These are phyloP conservation scores for Stephania yunnanensis DNA, from an alignment of 164 flowering plant genomes.

Conservation along the genomic window DNA sequence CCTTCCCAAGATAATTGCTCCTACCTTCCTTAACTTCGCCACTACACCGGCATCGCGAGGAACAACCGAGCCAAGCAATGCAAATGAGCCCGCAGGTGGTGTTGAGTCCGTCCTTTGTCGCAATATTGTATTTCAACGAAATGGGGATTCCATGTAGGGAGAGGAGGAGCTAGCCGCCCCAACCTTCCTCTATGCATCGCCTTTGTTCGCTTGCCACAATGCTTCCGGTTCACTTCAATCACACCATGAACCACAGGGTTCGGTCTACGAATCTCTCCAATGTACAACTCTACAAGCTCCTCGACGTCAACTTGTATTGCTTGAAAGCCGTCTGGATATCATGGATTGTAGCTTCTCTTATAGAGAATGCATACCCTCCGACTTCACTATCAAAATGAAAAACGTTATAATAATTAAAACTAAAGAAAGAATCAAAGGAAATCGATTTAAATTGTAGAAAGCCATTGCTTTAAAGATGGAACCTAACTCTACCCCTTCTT, in stretches of 20 bases:
- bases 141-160: conserved; percentile 50
- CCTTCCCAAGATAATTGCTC: conserved; percentile 42
- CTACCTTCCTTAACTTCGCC: conserved; percentile 23
- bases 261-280: conserved; percentile 22
- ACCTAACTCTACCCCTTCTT: too few species aligned
- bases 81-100: conserved; percentile 39
- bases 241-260: conserved; percentile 15
- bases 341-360: conserved; percentile 27
- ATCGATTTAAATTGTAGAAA: too few species aligned
- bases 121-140: conserved; percentile 32
- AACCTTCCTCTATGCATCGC: not conserved
- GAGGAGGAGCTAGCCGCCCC: not conserved
- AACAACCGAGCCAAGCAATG: conserved; percentile 27
- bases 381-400: not conserved
- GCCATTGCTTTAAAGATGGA: too few species aligned
- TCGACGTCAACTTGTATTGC: conserved; percentile 32
- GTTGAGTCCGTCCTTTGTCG: too few species aligned
- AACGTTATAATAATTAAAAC: too few species aligned
- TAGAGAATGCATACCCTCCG: not conserved
- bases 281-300: conserved; percentile 40
- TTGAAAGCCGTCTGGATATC: conserved; percentile 33
- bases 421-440: too few species aligned
- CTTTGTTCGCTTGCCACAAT: not conserved
- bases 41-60: conserved; percentile 33
- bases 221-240: conserved; percentile 10